A percentile compares a stretch with the other conserved stretches of the same genome.
Conservation (phyloP, 192 early-diverging fungal species). For the Coemansia sp. region DNA sequence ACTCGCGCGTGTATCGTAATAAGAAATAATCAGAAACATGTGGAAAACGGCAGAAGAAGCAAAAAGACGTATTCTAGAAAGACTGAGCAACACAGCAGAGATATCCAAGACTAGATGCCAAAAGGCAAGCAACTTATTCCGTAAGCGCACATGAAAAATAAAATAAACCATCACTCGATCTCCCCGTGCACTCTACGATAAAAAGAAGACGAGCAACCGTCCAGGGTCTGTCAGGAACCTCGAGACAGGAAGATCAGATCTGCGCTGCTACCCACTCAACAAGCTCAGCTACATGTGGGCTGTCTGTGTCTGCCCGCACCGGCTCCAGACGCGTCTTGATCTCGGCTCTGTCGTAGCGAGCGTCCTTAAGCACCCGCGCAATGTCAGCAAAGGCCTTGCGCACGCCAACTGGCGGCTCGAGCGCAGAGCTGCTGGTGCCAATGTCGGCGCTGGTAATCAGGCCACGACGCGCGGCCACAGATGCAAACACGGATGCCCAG, state of each 20-base stretch:
- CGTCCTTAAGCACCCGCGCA: slow-evolving; percentile 14
- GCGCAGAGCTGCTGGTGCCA: slow-evolving; percentile 8
- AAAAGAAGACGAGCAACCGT: too few species aligned
- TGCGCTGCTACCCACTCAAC: slow-evolving; percentile 23
- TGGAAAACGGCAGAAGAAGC: too few species aligned
- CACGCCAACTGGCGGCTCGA: slow-evolving; percentile 19
- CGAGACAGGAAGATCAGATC: background rate
- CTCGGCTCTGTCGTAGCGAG: slow-evolving; percentile 31
- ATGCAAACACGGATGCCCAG: slow-evolving; percentile 26
- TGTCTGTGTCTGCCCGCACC: slow-evolving; percentile 1
- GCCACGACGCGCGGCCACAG: slow-evolving; percentile 34
- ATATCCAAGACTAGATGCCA: background rate
- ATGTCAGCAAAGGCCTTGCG: slow-evolving; percentile 18
- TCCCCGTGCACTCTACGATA: too few species aligned
- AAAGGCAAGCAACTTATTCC: background rate
- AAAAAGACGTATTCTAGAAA: background rate
- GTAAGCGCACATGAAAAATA: background rate
- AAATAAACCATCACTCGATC: background rate
- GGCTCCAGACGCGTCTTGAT: slow-evolving; percentile 15
- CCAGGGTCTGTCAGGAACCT: too few species aligned
- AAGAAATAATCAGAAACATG: background rate
- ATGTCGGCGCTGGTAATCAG: slow-evolving; percentile 17
- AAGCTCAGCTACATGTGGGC: slow-evolving; percentile 26
- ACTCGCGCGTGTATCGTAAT: background rate
- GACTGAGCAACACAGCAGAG: background rate